A percentile compares a stretch with the other conserved stretches of the same genome.
Evolutionary conservation across 805 yeast species (phyloP).

Genomic region (Zygosaccharomyces rouxii): DNA sequence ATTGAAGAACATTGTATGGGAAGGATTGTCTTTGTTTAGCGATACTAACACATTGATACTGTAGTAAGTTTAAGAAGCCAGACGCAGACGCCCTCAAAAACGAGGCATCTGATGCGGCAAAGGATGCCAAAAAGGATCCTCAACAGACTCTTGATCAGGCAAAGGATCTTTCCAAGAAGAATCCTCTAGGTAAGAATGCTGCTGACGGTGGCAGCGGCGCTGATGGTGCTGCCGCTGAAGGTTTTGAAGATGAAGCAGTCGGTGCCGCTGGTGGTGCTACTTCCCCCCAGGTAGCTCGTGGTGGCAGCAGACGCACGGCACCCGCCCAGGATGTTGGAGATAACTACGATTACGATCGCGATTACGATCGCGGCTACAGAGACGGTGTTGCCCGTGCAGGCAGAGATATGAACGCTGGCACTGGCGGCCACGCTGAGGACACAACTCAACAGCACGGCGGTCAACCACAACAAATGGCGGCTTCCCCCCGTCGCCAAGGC

Average conservation of each 20-base stretch:
- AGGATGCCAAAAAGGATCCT: constrained; percentile 1
- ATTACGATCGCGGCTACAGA: not conserved
- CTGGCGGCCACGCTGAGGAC: not conserved
- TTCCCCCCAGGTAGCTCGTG: not conserved
- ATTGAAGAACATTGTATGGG: not conserved
- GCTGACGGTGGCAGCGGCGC: not conserved
- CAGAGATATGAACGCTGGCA: not conserved
- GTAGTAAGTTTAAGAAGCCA: constrained; percentile 1
- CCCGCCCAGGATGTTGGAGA: not conserved
- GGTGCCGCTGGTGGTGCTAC: not conserved
- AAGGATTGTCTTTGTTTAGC: not conserved
- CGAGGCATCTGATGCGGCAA: not conserved
- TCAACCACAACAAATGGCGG: not conserved
- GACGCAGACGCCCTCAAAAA: not conserved
- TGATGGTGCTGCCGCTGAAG: not conserved
- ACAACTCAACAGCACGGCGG: not conserved
- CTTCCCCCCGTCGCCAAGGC: not conserved
- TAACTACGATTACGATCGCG: too few species aligned
- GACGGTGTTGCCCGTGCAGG: not conserved
- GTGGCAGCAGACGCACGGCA: constrained; percentile 1
- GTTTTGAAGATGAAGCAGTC: not conserved
- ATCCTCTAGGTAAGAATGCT: not conserved
- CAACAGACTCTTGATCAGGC: not conserved
- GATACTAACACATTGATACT: not conserved
- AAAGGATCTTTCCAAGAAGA: not conserved